A percentile compares a stretch with the other conserved stretches of the same genome.
Conservation (phyloP, 495 filamentous ascomycete species). For the Amphirosellinia nigrospora region DNA sequence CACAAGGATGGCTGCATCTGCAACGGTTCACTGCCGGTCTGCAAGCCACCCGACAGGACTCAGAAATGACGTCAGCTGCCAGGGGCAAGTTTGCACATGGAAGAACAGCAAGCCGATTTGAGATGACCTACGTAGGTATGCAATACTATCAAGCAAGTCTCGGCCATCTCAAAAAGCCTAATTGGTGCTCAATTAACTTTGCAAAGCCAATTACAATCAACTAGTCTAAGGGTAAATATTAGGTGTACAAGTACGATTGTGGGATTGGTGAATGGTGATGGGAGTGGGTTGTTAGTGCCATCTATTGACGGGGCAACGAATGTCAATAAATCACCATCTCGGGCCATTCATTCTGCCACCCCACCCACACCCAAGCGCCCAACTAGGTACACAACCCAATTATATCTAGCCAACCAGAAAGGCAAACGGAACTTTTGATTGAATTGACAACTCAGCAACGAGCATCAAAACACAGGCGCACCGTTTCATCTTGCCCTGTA, state of each 20-base stretch:
- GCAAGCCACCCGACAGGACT: not conserved
- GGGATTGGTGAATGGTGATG: constrained; percentile 11
- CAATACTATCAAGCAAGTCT: not conserved
- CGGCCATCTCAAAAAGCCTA: too few species aligned
- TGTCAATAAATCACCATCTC: constrained; percentile 12
- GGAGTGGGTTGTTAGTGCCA: not conserved
- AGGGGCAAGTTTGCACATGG: not conserved
- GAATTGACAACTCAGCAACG: constrained; percentile 24
- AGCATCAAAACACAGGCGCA: constrained; percentile 2
- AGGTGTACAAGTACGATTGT: constrained; percentile 9
- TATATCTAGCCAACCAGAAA: constrained; percentile 9
- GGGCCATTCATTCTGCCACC: not conserved
- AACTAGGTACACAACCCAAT: constrained; percentile 5
- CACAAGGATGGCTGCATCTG: too few species aligned
- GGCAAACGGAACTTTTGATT: not conserved
- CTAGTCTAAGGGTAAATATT: not conserved
- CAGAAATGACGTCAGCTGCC: not conserved
- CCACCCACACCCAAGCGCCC: constrained; percentile 16
- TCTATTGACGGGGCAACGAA: constrained; percentile 21
- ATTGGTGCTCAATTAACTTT: not conserved
- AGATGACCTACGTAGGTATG: not conserved
- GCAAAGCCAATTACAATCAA: too few species aligned
- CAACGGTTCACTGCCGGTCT: too few species aligned
- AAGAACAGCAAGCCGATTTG: not conserved
- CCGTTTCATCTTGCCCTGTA: not conserved